Evolutionary conservation across 1,284 basidiomycete genomes (phyloP).

Genomic region (Papiliotrema terrestris): DNA sequence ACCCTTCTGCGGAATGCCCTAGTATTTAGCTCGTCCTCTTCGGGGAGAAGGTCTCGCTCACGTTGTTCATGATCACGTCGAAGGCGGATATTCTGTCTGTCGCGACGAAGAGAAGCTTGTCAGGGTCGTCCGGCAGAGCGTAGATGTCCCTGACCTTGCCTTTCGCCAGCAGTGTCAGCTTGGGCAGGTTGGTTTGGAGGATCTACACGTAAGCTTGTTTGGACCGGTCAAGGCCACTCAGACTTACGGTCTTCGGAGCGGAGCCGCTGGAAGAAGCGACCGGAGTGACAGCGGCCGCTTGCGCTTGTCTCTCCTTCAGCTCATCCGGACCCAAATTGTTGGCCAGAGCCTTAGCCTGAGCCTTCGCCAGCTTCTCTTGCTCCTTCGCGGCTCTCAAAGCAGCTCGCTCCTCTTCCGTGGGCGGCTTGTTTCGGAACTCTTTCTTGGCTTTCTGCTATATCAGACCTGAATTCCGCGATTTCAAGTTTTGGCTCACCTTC

Average conservation of each 20-base stretch:
- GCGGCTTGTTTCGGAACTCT: slow-evolving; percentile 33
- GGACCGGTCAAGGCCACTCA: not conserved
- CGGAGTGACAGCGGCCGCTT: slow-evolving; percentile 14
- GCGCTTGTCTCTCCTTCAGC: slow-evolving; percentile 10
- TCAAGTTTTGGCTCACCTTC: slow-evolving; percentile 16
- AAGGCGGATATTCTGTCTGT: slow-evolving; percentile 96
- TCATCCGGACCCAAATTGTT: slow-evolving; percentile 16
- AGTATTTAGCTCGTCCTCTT: slow-evolving; percentile 10
- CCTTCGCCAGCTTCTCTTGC: slow-evolving; percentile 42
- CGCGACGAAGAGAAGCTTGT: slow-evolving; percentile 81
- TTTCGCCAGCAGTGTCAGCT: slow-evolving; percentile 63
- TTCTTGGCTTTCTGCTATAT: slow-evolving; percentile 20
- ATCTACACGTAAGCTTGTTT: slow-evolving; percentile 13
- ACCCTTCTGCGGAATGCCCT: slow-evolving; percentile 95
- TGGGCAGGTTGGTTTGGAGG: slow-evolving; percentile 49
- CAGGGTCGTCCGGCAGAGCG: slow-evolving; percentile 57
- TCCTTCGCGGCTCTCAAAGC: slow-evolving; percentile 40
- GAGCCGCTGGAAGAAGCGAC: slow-evolving; percentile 6
- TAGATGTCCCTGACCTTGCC: slow-evolving; percentile 96
- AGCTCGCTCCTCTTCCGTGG: slow-evolving; percentile 46
- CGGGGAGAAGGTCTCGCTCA: slow-evolving; percentile 51
- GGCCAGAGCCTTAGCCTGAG: slow-evolving; percentile 31
- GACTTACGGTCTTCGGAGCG: not conserved
- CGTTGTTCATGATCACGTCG: slow-evolving; percentile 90
- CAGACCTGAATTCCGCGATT: too few species aligned